Evolutionary conservation across 768 basidiomycete species (phyloP).

Genomic region (Agrocybe praecox): DNA sequence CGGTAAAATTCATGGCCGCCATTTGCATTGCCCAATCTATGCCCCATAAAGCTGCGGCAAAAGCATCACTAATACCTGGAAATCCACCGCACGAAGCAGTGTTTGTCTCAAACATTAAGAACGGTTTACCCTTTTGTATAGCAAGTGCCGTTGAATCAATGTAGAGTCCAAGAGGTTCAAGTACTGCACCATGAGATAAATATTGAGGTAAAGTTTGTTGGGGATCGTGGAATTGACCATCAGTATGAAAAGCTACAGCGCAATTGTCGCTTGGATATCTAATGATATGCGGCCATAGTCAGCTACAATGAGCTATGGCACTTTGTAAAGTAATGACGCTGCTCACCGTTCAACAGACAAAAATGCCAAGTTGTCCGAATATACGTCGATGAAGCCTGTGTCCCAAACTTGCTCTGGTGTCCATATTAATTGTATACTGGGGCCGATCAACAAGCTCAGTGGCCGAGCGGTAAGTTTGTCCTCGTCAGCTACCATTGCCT

Average conservation of each 20-base stretch:
- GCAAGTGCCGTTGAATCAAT: conserved; percentile 53
- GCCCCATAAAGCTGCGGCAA: conserved; percentile 66
- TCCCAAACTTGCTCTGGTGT: conserved; percentile 53
- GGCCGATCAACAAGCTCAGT: conserved; percentile 56
- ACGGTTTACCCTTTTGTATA: conserved; percentile 40
- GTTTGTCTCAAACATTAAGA: conserved; percentile 75
- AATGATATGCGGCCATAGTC: not conserved
- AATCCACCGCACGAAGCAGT: conserved; percentile 73
- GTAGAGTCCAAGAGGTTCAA: conserved; percentile 54
- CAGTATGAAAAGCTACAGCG: conserved; percentile 44
- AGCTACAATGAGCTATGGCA: too few species aligned
- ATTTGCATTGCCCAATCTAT: conserved; percentile 63
- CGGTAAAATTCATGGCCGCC: conserved; percentile 56
- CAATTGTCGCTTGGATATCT: conserved; percentile 70
- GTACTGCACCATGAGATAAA: conserved; percentile 61
- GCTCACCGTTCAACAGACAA: conserved; percentile 61
- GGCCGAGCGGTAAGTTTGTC: conserved; percentile 28
- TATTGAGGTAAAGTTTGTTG: conserved; percentile 55
- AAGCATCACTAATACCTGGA: conserved; percentile 61
- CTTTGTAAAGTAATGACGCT: conserved; percentile 11
- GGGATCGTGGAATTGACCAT: conserved; percentile 37
- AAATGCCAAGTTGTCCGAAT: conserved; percentile 37
- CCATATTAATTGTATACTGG: conserved; percentile 52
- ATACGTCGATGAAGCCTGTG: conserved; percentile 54
- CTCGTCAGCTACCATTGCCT: conserved; percentile 42